These are phyloP conservation scores for Rhynchosporium graminicola DNA, from an alignment of 2,329 filamentous ascomycete genomes.

Conservation along the genomic window DNA sequence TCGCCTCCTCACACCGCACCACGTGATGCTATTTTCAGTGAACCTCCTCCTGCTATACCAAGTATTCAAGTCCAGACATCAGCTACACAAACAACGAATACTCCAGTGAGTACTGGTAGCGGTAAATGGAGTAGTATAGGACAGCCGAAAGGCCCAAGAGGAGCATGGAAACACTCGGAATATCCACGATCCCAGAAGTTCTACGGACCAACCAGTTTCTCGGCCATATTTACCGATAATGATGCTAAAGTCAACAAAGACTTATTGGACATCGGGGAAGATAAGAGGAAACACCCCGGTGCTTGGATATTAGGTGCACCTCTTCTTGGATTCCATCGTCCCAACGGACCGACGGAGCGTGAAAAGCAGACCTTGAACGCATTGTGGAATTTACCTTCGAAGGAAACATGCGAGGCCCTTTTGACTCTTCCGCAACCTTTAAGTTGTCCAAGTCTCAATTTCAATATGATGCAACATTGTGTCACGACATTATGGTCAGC, in stretches of 20 bases:
- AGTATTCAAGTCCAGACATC: background rate
- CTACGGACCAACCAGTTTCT: conserved; percentile 37
- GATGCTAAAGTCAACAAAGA: conserved; percentile 26
- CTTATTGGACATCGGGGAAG: conserved; percentile 34
- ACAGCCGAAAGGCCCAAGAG: conserved; percentile 19
- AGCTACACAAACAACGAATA: conserved; percentile 8
- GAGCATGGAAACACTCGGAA: conserved; percentile 28
- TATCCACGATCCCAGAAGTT: conserved; percentile 33
- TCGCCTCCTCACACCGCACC: background rate
- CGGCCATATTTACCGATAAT: conserved; percentile 35
- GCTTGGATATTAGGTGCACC: conserved; percentile 34
- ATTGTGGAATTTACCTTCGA: conserved; percentile 34
- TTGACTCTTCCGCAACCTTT: conserved; percentile 15
- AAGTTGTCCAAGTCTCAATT: conserved; percentile 23
- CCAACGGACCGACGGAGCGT: conserved; percentile 29
- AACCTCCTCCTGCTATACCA: background rate
- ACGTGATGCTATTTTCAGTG: background rate
- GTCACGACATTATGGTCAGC: conserved; percentile 30
- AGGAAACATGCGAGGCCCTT: conserved; percentile 32
- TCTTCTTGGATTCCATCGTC: conserved; percentile 31
- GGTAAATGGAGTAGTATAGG: background rate
- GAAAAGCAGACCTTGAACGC: conserved; percentile 32
- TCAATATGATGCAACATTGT: conserved; percentile 31
- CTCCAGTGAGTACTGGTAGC: background rate
- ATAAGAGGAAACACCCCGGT: conserved; percentile 33